Evolutionary conservation across 1,284 basidiomycete genomes (phyloP), one percentile per base, ranked within the genome.

Genomic region (Ustilago trichophora): DNA sequence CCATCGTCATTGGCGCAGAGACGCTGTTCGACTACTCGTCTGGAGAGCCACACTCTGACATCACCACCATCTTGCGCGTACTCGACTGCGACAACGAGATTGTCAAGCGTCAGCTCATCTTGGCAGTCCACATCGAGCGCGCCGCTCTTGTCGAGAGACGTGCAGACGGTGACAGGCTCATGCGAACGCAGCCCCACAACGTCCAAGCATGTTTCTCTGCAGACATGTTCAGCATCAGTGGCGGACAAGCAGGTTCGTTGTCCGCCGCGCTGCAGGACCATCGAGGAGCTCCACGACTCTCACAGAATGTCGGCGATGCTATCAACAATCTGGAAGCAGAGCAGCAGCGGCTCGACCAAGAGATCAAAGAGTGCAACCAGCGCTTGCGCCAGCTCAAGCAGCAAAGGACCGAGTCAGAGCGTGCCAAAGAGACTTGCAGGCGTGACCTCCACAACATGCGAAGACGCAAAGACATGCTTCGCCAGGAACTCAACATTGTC

Each of bases 41-140:
- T 9, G 83, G 82, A 72, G 88, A 92, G 80, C 88, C 89, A 16
- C 84, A 86, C 21, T 68, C 82, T 11, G 73, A 85, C 19, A 84
- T 89, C 45, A 82, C 87, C 10, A 98, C 94, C 3, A 86, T 95
- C 24, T 84, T 95, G 25, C 89, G 92, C 19, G 90, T 89, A n/a
- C 85, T 97, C 6, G 88, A 91, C 91, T 85, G 95, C 69, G 85
- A 87, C 13, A 85, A 95, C 70, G 86, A 86, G 37, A 88, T 88
- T 53, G 90, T 94, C 3, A 84, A 88, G 24, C 91, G 93, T 42
- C 85, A 94, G 45, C 82, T 98, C 32, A 89, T 98, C 82, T 92
- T 92, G 80, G 83, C 85, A 33, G 82, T 83, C 18, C 83, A 82
- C 35, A 91, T 97, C 50, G 95, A 98, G 81, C 84, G 85, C 15